Percentiles rank a stretch among this genome's conserved stretches.
These are phyloP conservation scores for Leccinum huronense DNA, from an alignment of 1,284 basidiomycete species.

Conservation along the genomic window DNA sequence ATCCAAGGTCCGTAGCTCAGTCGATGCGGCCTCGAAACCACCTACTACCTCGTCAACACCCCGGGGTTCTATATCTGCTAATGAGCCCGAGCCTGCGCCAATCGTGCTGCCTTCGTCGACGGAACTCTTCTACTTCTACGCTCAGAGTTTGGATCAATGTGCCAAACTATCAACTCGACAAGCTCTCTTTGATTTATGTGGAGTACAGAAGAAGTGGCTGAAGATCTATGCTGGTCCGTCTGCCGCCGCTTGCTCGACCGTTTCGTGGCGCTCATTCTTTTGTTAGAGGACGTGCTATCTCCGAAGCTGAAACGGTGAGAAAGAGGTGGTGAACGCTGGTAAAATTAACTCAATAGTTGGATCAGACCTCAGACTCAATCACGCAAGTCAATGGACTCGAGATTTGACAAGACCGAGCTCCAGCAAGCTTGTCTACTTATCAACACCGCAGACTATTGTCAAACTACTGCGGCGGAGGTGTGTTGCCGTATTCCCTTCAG, in stretches of 20 bases:
- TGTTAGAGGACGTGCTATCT: conserved; percentile 79
- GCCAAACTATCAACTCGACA: conserved; percentile 82
- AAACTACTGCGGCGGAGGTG: conserved; percentile 85
- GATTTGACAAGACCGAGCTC: conserved; percentile 72
- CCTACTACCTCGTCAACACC: conserved; percentile 38
- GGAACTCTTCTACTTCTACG: conserved; percentile 97
- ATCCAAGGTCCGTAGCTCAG: conserved; percentile 60
- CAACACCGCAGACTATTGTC: conserved; percentile 98
- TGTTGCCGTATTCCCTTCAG: conserved; percentile 10
- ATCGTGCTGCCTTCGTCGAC: conserved; percentile 90
- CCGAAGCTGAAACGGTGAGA: conserved; percentile 65
- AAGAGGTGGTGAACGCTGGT: conserved; percentile 1
- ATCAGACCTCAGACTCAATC: conserved; percentile 41
- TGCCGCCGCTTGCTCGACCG: conserved; percentile 2
- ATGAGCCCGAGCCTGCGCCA: conserved; percentile 51
- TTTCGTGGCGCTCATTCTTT: conserved; percentile 2
- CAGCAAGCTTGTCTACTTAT: conserved; percentile 83
- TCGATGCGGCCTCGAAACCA: conserved; percentile 48
- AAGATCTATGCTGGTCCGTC: conserved; percentile 85
- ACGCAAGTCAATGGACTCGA: conserved; percentile 73
- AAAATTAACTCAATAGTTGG: conserved; percentile 3
- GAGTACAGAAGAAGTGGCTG: conserved; percentile 90
- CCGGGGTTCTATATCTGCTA: conserved; percentile 38
- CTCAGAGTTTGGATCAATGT: conserved; percentile 92
- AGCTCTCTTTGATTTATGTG: conserved; percentile 75